These are phyloP conservation scores for Taiwanofungus camphoratus DNA, from an alignment of 1,284 basidiomycete genomes.

Conservation along the genomic window DNA sequence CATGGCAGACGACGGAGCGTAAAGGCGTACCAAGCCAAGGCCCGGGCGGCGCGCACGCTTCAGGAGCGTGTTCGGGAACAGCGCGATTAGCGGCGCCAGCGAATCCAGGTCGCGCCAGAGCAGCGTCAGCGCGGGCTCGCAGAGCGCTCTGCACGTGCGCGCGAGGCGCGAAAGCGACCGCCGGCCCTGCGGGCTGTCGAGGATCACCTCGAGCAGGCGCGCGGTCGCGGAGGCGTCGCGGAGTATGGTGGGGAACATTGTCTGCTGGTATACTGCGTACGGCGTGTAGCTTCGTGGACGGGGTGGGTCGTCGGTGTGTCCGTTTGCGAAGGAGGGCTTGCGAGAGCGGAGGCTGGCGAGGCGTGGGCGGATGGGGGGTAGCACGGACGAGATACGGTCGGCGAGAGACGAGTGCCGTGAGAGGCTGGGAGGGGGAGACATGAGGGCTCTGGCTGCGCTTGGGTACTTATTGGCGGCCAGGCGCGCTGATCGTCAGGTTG, in stretches of 20 bases:
- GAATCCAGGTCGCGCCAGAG: constrained; percentile 77
- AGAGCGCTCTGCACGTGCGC: constrained; percentile 65
- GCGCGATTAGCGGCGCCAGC: constrained; percentile 58
- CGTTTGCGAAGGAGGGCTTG: constrained; percentile 20
- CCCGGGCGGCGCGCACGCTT: constrained; percentile 66
- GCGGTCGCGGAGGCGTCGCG: constrained; percentile 56
- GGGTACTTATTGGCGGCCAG: constrained; percentile 24
- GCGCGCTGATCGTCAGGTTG: constrained; percentile 21
- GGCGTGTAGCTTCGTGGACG: constrained; percentile 33
- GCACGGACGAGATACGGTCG: constrained; percentile 36
- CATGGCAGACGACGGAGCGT: constrained; percentile 12
- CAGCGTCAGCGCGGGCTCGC: constrained; percentile 63
- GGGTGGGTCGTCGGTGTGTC: constrained; percentile 26
- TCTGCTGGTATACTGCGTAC: constrained; percentile 42
- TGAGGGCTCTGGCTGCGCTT: constrained; percentile 10
- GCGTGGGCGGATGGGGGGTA: constrained; percentile 31
- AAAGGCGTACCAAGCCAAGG: constrained; percentile 60
- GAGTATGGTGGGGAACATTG: constrained; percentile 51
- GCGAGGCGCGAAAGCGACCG: constrained; percentile 57
- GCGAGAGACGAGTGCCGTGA: constrained; percentile 38
- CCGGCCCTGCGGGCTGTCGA: constrained; percentile 59
- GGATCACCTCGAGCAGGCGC: constrained; percentile 63
- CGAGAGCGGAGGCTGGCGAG: constrained; percentile 34
- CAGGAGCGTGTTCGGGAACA: constrained; percentile 62
- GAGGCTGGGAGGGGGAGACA: constrained; percentile 26